phyloP scores from a whole-genome alignment of 345 rosid species.

The Mercurialis annua region DNA sequence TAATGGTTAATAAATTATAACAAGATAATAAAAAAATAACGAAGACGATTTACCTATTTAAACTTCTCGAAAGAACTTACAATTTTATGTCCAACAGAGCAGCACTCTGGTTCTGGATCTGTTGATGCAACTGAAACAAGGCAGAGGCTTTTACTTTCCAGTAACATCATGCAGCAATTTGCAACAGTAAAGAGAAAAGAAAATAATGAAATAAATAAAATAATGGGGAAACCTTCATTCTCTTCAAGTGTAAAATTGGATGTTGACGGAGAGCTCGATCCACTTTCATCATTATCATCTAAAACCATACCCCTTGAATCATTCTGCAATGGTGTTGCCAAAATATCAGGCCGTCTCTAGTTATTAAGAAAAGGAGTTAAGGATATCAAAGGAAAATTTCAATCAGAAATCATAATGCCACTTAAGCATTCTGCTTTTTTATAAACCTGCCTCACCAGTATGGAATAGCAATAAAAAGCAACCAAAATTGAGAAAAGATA shows the following conservation, averaged over 20 bases:
- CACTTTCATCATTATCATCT: conserved; percentile 24
- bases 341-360: conserved; percentile 5
- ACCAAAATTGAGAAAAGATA: conserved; percentile 1
- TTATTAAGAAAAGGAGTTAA: not conserved
- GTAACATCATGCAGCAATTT: conserved; percentile 17
- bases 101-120: conserved; percentile 19
- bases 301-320: conserved; percentile 18
- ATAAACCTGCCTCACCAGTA: not conserved
- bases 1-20: not conserved
- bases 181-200: conserved; percentile 1
- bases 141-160: not conserved
- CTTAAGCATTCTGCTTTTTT: conserved; percentile 3
- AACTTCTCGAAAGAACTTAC: conserved; percentile 33
- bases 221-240: conserved; percentile 19
- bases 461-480: not conserved
- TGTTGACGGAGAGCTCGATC: conserved; percentile 14
- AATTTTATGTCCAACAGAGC: conserved; percentile 28
- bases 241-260: conserved; percentile 17
- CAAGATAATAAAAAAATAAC: not conserved
- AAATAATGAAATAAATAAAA: not conserved
- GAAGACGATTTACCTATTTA: not conserved
- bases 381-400: not conserved
- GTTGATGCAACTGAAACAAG: conserved; percentile 28
- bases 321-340: conserved; percentile 33
- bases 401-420: conserved; percentile 1